Base-by-base conservation (phyloP, 768 basidiomycete species). In the Russula foetens region DNA sequence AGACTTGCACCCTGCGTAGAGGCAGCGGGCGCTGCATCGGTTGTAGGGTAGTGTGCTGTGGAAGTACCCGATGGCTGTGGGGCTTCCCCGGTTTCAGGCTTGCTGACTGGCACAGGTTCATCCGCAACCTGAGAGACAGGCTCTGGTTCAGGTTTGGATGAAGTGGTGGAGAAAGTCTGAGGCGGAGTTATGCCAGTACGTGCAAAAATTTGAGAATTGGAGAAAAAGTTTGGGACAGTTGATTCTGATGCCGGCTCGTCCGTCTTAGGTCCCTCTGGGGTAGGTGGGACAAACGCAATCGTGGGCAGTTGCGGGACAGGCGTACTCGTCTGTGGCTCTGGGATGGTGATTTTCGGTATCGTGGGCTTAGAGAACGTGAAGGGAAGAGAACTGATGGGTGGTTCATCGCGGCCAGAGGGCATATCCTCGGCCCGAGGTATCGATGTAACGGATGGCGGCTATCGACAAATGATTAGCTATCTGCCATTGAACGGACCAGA, bases 141-240 rank as follows among this genome's bases (percentile, higher is more conserved):
- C 14, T 62, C 35, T 9, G 21, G 24, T 26, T 21, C 47, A 39
- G 39, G 39, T 33, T 43, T 33, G 8, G 33, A 56, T 38, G 29
- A 39, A 39, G 55, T 15, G 7, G 44, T 29, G 33, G 73, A 56
- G n/a, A 71, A 53, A 35, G 69, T 52, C 23, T 70, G 58, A 3
- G 72, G 53, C 0, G 62, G 47, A 3, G 66, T 41, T 44, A 44
- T 47, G 23, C 68, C 61, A 44, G 67, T 28, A 61, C 54, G 35
- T 49, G 76, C 68, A 58, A 82, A 71, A 23, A 75, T 62, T 23
- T 80, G 72, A 0, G 85, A 83, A 35, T 66, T 77, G 28, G 81
- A 76, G 59, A 89, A 89, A 70, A 89, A 86, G 69, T 86, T 81
- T 8, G 86, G 86, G 38, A 86, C 69, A 5, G 74, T 69, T 6